Evolutionary conservation across 176 grass and related monocot species (phyloP).

Genomic region (maize (Zea mays)): Zm-B73-REFERENCE-NAM-5.0 NC_050096.1:196143501-196144000

Average conservation of each 20-base stretch:
- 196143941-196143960: conserved; percentile 28
- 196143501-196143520: conserved; percentile 49
- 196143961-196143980: neutral
- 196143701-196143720: neutral
- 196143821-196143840: conserved; percentile 19
- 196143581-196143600: conserved; percentile 63
- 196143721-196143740: conserved; percentile 5
- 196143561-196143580: conserved; percentile 74
- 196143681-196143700: neutral
- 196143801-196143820: neutral
- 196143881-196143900: neutral
- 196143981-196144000: conserved; percentile 31
- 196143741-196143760: conserved; percentile 15
- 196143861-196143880: conserved; percentile 34
- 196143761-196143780: neutral
- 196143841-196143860: conserved; percentile 34
- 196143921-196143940: neutral
- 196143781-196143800: neutral
- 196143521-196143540: conserved; percentile 65
- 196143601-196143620: conserved; percentile 48
- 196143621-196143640: conserved; percentile 53
- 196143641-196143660: conserved; percentile 41
- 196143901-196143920: neutral
- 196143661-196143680: conserved; percentile 49
- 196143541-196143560: conserved; percentile 50